These are phyloP conservation scores for Phytophthora tubulina DNA, from an alignment of 352 stramenopile genomes.

Conservation along the genomic window DNA sequence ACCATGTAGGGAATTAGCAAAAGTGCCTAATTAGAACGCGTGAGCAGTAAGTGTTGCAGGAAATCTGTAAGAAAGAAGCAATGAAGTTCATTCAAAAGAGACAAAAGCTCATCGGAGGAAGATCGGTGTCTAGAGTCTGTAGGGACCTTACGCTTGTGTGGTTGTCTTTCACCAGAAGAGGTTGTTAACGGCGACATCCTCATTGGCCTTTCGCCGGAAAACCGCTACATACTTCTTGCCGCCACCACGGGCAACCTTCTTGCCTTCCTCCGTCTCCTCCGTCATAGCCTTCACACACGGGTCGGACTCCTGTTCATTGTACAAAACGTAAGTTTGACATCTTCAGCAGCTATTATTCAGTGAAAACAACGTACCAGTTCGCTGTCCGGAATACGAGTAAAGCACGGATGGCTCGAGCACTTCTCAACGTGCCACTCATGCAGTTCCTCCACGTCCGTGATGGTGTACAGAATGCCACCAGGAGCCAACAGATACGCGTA, in stretches of 20 bases:
- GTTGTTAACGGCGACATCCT: conserved; percentile 65
- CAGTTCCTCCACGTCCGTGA: conserved; percentile 99
- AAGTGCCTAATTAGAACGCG: conserved; percentile 27
- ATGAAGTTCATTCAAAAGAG: conserved; percentile 44
- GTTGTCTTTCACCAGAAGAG: conserved; percentile 67
- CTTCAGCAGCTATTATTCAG: background rate
- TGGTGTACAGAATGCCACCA: conserved; percentile 96
- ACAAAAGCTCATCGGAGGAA: background rate
- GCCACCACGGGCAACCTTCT: conserved; percentile 95
- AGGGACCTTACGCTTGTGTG: conserved; percentile 5
- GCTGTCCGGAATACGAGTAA: conserved; percentile 90
- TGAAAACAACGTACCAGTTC: conserved; percentile 66
- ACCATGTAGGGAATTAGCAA: conserved; percentile 9
- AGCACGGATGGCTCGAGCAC: conserved; percentile 94
- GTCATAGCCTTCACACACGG: conserved; percentile 96
- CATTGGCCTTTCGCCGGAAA: conserved; percentile 77
- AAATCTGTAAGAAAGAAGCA: conserved; percentile 33
- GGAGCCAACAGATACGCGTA: conserved; percentile 97
- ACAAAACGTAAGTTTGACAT: background rate
- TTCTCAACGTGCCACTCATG: conserved; percentile 98
- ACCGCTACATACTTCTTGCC: conserved; percentile 92
- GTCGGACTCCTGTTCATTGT: conserved; percentile 71
- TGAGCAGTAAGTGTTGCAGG: conserved; percentile 18
- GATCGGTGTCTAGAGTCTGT: conserved; percentile 8
- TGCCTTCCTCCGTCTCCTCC: conserved; percentile 98